Conservation (phyloP, 2,329 filamentous ascomycete genomes). For the Fusarium mexicanum region DNA sequence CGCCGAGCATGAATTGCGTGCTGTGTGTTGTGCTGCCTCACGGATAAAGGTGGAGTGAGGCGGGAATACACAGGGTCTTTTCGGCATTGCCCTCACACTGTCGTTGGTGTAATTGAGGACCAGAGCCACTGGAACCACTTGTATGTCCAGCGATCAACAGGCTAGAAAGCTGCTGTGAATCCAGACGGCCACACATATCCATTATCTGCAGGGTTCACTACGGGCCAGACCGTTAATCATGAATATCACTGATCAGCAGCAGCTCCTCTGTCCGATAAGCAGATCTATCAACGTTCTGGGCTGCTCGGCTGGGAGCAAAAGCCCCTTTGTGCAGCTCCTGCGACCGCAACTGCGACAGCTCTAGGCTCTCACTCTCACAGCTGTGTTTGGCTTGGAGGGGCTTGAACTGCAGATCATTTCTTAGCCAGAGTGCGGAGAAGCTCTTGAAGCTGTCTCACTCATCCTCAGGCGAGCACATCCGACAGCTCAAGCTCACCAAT, state of each 20-base stretch:
- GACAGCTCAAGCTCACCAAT: slow-evolving; percentile 5
- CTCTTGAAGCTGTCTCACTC: slow-evolving; percentile 24
- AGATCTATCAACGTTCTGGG: slow-evolving; percentile 25
- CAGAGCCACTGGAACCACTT: slow-evolving; percentile 7
- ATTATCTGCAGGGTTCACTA: not conserved
- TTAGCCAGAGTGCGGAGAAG: slow-evolving; percentile 30
- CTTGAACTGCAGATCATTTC: slow-evolving; percentile 30
- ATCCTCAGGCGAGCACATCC: slow-evolving; percentile 17
- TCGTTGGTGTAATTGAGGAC: slow-evolving; percentile 7
- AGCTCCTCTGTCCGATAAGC: slow-evolving; percentile 12
- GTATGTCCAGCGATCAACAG: slow-evolving; percentile 22
- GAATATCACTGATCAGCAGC: slow-evolving; percentile 17
- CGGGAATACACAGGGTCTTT: slow-evolving; percentile 25
- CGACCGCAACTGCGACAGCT: slow-evolving; percentile 2
- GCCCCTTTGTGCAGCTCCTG: slow-evolving; percentile 6
- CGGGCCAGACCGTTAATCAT: slow-evolving; percentile 25
- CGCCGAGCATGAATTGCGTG: slow-evolving; percentile 2
- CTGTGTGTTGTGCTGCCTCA: not conserved
- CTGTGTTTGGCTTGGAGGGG: not conserved
- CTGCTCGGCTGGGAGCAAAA: slow-evolving; percentile 4
- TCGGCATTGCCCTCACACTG: slow-evolving; percentile 4
- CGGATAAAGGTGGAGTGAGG: slow-evolving; percentile 34
- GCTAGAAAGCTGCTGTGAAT: slow-evolving; percentile 18
- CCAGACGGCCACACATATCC: slow-evolving; percentile 7
- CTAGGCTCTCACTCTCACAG: slow-evolving; percentile 3